phyloP scores from a whole-genome alignment of 495 filamentous ascomycete genomes.

The Penicillium paxilli region DNA sequence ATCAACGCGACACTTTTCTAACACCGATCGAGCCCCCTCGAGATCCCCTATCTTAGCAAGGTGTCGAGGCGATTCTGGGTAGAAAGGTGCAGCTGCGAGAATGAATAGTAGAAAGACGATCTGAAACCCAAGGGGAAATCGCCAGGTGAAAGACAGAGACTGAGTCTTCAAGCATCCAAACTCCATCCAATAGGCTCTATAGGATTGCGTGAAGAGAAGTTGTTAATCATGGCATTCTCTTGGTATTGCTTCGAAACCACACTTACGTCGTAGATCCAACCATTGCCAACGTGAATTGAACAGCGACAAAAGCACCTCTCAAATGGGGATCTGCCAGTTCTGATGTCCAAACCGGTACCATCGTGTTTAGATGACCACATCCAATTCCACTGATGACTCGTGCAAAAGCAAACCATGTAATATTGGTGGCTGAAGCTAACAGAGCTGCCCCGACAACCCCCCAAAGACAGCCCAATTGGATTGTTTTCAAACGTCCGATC shows the following conservation, averaged over 20 bases:
- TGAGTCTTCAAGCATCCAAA: conserved; percentile 43
- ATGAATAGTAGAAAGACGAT: conserved; percentile 26
- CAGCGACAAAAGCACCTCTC: conserved; percentile 23
- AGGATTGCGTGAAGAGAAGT: no score
- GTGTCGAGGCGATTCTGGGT: conserved; percentile 57
- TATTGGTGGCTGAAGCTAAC: conserved; percentile 42
- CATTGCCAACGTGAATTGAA: conserved; percentile 20
- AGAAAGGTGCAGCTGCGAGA: conserved; percentile 30
- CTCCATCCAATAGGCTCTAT: conserved; percentile 56
- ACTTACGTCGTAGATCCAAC: conserved; percentile 36
- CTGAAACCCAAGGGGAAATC: conserved; percentile 37
- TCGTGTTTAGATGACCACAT: conserved; percentile 43
- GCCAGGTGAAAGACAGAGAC: conserved; percentile 29
- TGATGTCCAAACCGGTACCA: conserved; percentile 41
- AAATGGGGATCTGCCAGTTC: conserved; percentile 31
- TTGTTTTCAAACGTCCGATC: conserved; percentile 46
- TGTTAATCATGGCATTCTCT: no score
- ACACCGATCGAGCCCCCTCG: conserved; percentile 38
- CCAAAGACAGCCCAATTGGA: conserved; percentile 47
- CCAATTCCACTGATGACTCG: conserved; percentile 53
- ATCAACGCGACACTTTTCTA: conserved; percentile 23
- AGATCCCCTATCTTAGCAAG: conserved; percentile 49
- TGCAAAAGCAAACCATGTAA: conserved; percentile 47
- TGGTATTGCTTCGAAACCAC: no score
- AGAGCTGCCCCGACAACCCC: conserved; percentile 47